Evolutionary conservation across 805 yeast species (phyloP).

Genomic region (Metschnikowia chrysomelidarum): DNA sequence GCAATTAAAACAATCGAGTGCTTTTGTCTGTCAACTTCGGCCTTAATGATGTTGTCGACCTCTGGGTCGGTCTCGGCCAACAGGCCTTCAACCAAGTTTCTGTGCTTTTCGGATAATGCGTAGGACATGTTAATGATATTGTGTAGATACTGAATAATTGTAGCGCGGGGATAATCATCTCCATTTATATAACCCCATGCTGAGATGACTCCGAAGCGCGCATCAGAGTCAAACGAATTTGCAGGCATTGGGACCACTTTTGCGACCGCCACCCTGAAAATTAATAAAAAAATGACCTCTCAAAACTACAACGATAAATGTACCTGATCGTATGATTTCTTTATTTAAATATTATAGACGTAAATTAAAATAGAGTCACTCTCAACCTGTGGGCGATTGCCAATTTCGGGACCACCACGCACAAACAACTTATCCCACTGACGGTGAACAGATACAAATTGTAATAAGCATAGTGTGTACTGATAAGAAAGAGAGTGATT

Average conservation of each 20-base stretch:
- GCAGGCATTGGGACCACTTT: no score
- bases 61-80: conserved; percentile 76
- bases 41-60: conserved; percentile 66
- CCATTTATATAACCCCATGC: conserved; percentile 6
- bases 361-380: conserved; percentile 44
- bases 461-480: conserved; percentile 89
- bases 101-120: conserved; percentile 49
- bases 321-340: background rate
- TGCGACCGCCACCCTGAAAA: no score
- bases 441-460: conserved; percentile 74
- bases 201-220: conserved; percentile 12
- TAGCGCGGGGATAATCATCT: background rate
- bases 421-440: conserved; percentile 76
- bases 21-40: conserved; percentile 88
- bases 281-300: no score
- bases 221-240: conserved; percentile 11
- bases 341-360: background rate
- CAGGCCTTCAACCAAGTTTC: conserved; percentile 56
- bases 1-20: conserved; percentile 94
- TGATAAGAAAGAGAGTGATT: conserved; percentile 74
- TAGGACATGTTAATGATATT: conserved; percentile 33
- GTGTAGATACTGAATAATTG: background rate
- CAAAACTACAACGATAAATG: no score
- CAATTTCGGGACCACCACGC: conserved; percentile 89
- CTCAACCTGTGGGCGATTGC: conserved; percentile 80